phyloP scores from a whole-genome alignment of 768 basidiomycete genomes.

The Mrakia frigida region DNA sequence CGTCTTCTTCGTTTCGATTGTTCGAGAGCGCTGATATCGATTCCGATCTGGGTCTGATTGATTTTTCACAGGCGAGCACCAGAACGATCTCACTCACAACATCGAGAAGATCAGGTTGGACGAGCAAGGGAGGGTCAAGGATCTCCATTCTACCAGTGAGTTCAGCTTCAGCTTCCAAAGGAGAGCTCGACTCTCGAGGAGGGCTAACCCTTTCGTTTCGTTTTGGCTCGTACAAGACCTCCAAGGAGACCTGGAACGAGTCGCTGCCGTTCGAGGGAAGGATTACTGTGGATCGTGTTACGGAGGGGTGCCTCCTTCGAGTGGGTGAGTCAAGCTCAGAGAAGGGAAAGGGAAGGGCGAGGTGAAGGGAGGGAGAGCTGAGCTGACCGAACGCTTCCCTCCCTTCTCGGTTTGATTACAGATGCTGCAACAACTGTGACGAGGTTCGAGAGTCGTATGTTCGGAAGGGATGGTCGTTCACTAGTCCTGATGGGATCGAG shows the following conservation, averaged over 20 bases:
- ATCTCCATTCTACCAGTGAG: conserved; percentile 47
- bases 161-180: background rate
- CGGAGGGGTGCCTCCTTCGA: conserved; percentile 55
- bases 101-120: conserved; percentile 76
- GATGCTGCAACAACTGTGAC: conserved; percentile 96
- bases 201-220: conserved; percentile 15
- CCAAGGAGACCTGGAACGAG: conserved; percentile 78
- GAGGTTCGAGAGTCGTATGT: conserved; percentile 86
- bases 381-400: background rate
- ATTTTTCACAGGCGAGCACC: conserved; percentile 65
- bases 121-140: conserved; percentile 50
- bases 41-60: background rate
- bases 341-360: background rate
- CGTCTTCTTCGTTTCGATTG: background rate
- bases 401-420: conserved; percentile 38
- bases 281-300: conserved; percentile 94
- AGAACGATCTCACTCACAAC: conserved; percentile 80
- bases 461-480: conserved; percentile 90
- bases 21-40: background rate
- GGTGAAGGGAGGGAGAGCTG: no score
- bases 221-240: conserved; percentile 45
- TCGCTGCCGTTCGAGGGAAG: conserved; percentile 56
- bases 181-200: no score
- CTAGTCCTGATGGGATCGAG: conserved; percentile 81
- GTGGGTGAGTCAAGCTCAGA: conserved; percentile 7